A percentile compares a stretch with the other conserved stretches of the same genome.
These are phyloP conservation scores for Phialemoniopsis sp. DNA, from an alignment of 2,329 filamentous ascomycete genomes.

Conservation along the genomic window DNA sequence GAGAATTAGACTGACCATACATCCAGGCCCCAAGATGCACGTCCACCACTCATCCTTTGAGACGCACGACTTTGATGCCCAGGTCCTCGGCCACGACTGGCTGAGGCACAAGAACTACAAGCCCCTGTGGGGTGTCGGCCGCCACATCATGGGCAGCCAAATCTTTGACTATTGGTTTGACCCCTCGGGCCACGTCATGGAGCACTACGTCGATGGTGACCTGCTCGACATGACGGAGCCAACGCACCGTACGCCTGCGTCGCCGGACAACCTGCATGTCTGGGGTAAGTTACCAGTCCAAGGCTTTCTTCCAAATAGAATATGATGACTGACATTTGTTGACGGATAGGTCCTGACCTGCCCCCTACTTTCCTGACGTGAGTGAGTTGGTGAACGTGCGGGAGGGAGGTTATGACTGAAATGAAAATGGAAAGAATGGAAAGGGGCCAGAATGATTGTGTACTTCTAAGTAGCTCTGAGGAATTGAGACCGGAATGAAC, in stretches of 20 bases:
- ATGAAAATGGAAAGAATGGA: neutral
- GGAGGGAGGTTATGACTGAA: neutral
- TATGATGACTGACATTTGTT: constrained; percentile 1
- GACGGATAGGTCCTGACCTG: constrained; percentile 16
- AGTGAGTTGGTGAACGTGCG: neutral
- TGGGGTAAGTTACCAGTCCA: constrained; percentile 33
- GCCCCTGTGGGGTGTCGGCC: constrained; percentile 66
- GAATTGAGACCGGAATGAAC: no score
- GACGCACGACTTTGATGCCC: constrained; percentile 68
- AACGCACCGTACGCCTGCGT: constrained; percentile 32
- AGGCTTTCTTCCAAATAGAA: no score
- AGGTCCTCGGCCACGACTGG: constrained; percentile 68
- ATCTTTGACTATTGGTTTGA: constrained; percentile 74
- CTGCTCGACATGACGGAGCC: constrained; percentile 51
- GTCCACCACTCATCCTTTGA: constrained; percentile 69
- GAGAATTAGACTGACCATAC: no score
- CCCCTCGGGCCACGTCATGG: constrained; percentile 57
- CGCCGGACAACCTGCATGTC: constrained; percentile 37
- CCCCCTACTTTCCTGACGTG: constrained; percentile 17
- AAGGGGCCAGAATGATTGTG: no score
- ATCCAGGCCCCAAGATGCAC: constrained; percentile 33
- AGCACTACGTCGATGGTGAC: constrained; percentile 70
- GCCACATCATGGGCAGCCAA: constrained; percentile 67
- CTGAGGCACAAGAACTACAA: constrained; percentile 57
- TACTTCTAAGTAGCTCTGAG: no score